Evolutionary conservation across 1,284 basidiomycete species (phyloP).

Genomic region (Macrocybe sp.): DNA sequence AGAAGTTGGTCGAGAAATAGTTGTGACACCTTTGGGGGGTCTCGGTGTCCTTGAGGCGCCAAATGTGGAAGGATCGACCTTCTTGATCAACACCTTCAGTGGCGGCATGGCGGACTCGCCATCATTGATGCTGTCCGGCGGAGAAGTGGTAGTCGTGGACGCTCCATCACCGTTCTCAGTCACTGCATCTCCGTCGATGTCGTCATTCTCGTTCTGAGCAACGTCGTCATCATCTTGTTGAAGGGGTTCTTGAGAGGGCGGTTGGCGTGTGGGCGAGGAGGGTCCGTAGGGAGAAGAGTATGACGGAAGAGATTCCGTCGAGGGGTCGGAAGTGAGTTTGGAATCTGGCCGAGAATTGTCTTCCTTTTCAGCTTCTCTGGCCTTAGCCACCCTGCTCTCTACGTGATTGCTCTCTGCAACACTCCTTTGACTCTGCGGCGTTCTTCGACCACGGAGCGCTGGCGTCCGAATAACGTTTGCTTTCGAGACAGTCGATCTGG

Average conservation of each 20-base stretch:
- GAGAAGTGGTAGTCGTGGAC: constrained; percentile 6
- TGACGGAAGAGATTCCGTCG: constrained; percentile 11
- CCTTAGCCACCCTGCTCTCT: no score
- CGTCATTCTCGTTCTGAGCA: constrained; percentile 4
- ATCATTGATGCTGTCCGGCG: constrained; percentile 8
- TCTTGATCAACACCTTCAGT: neutral
- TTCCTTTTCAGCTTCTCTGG: constrained; percentile 4
- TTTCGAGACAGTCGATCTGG: no score
- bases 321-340: constrained; percentile 48
- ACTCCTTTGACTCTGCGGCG: no score
- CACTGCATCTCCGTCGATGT: constrained; percentile 5
- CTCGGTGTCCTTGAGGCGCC: neutral
- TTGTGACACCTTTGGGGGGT: neutral
- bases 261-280: constrained; percentile 16
- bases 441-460: no score
- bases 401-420: no score
- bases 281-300: constrained; percentile 11
- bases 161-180: no score
- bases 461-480: no score
- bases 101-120: neutral
- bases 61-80: neutral
- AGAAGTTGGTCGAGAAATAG: constrained; percentile 11
- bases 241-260: constrained; percentile 15
- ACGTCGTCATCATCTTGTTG: neutral
- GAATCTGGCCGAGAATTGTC: constrained; percentile 50